phyloP scores from a whole-genome alignment of 768 basidiomycete species.

The Trametes gibbosa region DNA sequence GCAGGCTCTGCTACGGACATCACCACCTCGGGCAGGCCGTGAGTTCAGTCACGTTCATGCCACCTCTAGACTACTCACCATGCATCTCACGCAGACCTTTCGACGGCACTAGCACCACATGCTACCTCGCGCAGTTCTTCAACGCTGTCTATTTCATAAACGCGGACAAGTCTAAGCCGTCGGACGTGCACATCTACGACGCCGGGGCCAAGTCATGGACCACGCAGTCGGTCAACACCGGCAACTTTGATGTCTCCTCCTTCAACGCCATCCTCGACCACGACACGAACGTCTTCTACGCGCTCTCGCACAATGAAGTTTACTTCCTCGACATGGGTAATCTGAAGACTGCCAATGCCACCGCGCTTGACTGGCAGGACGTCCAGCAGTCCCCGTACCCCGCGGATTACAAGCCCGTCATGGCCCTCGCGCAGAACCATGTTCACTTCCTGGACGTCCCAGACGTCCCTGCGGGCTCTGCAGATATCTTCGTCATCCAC shows the following conservation, averaged over 20 bases:
- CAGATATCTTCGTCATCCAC: constrained; percentile 84
- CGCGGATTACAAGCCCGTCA: constrained; percentile 60
- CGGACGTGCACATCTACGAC: constrained; percentile 78
- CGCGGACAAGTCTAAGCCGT: constrained; percentile 67
- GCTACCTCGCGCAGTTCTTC: constrained; percentile 76
- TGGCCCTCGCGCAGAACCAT: constrained; percentile 86
- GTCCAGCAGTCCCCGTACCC: constrained; percentile 55
- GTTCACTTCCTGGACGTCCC: constrained; percentile 80
- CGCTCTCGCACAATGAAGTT: constrained; percentile 60
- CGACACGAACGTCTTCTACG: constrained; percentile 90
- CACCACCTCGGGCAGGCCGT: constrained; percentile 77
- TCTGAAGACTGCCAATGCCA: constrained; percentile 58
- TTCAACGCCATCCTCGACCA: constrained; percentile 84
- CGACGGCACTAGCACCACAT: constrained; percentile 58
- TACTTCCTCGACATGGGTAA: constrained; percentile 69
- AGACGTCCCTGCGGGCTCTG: constrained; percentile 60
- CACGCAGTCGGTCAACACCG: constrained; percentile 57
- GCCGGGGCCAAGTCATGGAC: constrained; percentile 74
- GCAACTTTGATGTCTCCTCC: constrained; percentile 58
- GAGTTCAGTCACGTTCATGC: constrained; percentile 30
- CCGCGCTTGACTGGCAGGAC: constrained; percentile 61
- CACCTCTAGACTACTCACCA: not conserved
- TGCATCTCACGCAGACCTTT: constrained; percentile 50
- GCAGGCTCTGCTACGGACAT: constrained; percentile 62
- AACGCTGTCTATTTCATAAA: constrained; percentile 86